phyloP scores from a whole-genome alignment of 345 rosid genomes.

The Aquilaria malaccensis region DNA sequence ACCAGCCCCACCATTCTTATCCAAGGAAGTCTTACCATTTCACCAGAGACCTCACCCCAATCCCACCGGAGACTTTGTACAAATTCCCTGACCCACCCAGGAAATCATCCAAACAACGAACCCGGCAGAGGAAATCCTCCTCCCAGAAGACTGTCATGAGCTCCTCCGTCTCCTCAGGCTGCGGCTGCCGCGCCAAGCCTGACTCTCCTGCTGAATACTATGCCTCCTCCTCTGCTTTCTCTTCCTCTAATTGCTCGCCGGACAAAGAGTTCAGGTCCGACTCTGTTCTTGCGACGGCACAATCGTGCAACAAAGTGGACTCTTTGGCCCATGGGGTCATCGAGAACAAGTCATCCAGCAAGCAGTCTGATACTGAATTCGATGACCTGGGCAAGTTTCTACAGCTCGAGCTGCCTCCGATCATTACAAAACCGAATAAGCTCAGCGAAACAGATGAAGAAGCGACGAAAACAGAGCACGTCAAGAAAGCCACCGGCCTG shows the following conservation, averaged over 20 bases:
- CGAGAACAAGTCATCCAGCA: background rate
- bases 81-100: constrained; percentile 29
- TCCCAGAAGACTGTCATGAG: constrained; percentile 18
- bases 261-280: constrained; percentile 52
- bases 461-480: constrained; percentile 11
- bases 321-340: constrained; percentile 27
- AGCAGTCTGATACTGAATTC: constrained; percentile 13
- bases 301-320: constrained; percentile 29
- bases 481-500: constrained; percentile 9
- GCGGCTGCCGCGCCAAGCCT: constrained; percentile 31
- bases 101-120: constrained; percentile 28
- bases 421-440: constrained; percentile 46
- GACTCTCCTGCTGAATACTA: constrained; percentile 25
- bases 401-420: constrained; percentile 53
- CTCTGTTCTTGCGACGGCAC: constrained; percentile 36
- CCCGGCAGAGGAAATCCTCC: constrained; percentile 19
- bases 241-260: constrained; percentile 21
- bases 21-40: constrained; percentile 61
- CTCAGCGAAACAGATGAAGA: constrained; percentile 20
- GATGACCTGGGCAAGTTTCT: constrained; percentile 22
- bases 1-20: constrained; percentile 24
- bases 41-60: constrained; percentile 35
- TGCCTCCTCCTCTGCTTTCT: constrained; percentile 16
- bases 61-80: constrained; percentile 11
- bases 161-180: constrained; percentile 34